Evolutionary conservation across 352 stramenopile species (phyloP), one percentile per base, ranked within the genome.

Genomic region (Phytophthora pisi): DNA sequence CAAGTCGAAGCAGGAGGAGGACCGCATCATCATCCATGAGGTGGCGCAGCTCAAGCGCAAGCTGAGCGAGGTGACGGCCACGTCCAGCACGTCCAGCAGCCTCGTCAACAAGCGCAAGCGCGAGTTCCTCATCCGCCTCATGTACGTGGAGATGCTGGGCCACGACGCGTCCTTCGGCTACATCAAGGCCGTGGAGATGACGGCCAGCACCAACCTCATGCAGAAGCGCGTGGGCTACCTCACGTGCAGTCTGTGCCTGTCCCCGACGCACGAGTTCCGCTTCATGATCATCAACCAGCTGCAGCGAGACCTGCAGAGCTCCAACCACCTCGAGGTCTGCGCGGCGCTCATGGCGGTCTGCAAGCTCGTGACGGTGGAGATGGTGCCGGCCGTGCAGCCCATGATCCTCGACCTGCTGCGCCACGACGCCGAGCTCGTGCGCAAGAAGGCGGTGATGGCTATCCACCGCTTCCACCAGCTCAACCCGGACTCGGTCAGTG

Each of bases 281-380:
- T 99, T 99, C 86, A 99, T 99, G 98, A 96, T 99, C 36, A 98
- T 99, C 43, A 99, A 99, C 81, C 97, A 99, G 83, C 91, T 99
- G 78, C 97, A 99, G 86, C 79, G 92, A 68, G 93, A 98, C 57
- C 66, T 98, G 54, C 86, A 97, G 72, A 95, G 84, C 38, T 89
- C 84, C 34, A 98, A 97, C 73, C 88, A 97, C 51, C 79, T 98
- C 26, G 97, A 99, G 77, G 96, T 98, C 28, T 97, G 93, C 66
- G 93, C 97, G 15, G 97, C 97, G 51, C 82, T 99, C 23, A 95
- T 97, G 72, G 97, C 97, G 4, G 93, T 98, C 0, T 98, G 92
- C 42, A 97, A 96, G 74, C 82, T 99, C 43, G 97, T 99, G 75
- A 99, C 98, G 7, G 74, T 91, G 31, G 98, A 99, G 77, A 99